A percentile compares a stretch with the other conserved stretches of the same genome.
Evolutionary conservation across 75 land plant species (phyloP).

Genomic region (Isoetes taiwanensis): DNA sequence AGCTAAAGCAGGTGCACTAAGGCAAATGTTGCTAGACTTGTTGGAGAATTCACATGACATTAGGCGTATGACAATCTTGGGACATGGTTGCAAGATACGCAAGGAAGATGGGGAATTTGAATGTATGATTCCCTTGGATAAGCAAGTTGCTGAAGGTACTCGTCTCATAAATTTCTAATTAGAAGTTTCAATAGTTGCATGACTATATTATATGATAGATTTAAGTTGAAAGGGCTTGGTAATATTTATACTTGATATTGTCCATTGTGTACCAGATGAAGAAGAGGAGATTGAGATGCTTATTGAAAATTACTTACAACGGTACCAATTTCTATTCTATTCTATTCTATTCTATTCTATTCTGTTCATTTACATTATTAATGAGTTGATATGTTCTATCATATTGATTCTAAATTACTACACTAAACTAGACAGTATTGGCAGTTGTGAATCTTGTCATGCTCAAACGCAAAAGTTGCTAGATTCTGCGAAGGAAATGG

Average conservation of each 20-base stretch:
- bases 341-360: neutral
- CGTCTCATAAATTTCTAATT: neutral
- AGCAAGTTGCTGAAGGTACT: slow-evolving; percentile 88
- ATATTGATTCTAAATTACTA: neutral
- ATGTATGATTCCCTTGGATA: slow-evolving; percentile 57
- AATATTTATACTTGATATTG: neutral
- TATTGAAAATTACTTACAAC: slow-evolving; percentile 89
- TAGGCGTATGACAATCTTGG: slow-evolving; percentile 81
- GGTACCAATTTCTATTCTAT: slow-evolving; percentile 18
- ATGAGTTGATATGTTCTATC: neutral
- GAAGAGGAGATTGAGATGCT: slow-evolving; percentile 99
- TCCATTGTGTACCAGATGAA: slow-evolving; percentile 48
- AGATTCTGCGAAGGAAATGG: slow-evolving; percentile 97
- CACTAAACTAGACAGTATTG: neutral
- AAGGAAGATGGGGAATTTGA: slow-evolving; percentile 47
- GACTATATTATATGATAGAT: neutral
- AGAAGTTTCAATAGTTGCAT: too few species aligned
- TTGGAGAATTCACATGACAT: slow-evolving; percentile 86
- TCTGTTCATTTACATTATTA: neutral
- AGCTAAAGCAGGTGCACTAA: slow-evolving; percentile 77
- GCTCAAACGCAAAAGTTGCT: slow-evolving; percentile 94
- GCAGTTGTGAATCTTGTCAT: slow-evolving; percentile 97
- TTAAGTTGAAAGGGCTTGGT: neutral
- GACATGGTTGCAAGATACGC: slow-evolving; percentile 48
- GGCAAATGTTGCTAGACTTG: slow-evolving; percentile 92